Evolutionary conservation across 192 early-diverging fungal genomes (phyloP).

Genomic region (Globomyces pollinis-pini): DNA sequence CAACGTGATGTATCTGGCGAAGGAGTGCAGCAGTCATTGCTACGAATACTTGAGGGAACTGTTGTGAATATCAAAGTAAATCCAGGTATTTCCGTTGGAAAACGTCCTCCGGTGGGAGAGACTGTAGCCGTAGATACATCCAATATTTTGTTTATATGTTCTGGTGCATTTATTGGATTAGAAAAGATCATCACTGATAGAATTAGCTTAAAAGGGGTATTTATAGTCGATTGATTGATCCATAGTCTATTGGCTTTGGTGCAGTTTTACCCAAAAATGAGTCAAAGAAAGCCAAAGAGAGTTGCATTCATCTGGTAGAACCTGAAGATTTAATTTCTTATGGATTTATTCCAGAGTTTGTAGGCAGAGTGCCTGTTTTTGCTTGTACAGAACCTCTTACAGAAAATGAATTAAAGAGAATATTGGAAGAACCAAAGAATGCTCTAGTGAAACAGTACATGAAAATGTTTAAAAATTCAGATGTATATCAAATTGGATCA

Average conservation of each 20-base stretch:
- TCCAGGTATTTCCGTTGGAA: conserved; percentile 42
- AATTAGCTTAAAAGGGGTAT: conserved; percentile 64
- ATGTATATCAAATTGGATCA: conserved; percentile 26
- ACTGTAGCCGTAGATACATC: conserved; percentile 78
- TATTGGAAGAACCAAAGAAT: conserved; percentile 76
- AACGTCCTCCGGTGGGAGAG: conserved; percentile 41
- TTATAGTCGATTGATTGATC: conserved; percentile 66
- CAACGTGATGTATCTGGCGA: conserved; percentile 78
- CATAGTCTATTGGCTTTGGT: background rate
- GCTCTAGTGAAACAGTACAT: conserved; percentile 75
- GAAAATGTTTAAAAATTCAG: conserved; percentile 60
- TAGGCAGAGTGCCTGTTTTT: conserved; percentile 76
- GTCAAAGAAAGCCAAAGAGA: too few species aligned
- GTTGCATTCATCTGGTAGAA: conserved; percentile 60
- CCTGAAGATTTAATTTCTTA: conserved; percentile 75
- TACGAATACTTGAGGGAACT: conserved; percentile 85
- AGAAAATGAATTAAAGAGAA: conserved; percentile 60
- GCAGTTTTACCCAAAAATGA: conserved; percentile 35
- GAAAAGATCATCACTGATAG: conserved; percentile 74
- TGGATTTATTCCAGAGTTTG: conserved; percentile 84
- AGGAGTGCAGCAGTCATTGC: conserved; percentile 77
- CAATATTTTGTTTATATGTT: conserved; percentile 85
- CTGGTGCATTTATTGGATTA: conserved; percentile 82
- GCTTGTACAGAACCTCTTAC: conserved; percentile 64
- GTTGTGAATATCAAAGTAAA: conserved; percentile 80